These are phyloP conservation scores for Penicillium vulpinum DNA, from an alignment of 2,329 filamentous ascomycete genomes.

Conservation along the genomic window DNA sequence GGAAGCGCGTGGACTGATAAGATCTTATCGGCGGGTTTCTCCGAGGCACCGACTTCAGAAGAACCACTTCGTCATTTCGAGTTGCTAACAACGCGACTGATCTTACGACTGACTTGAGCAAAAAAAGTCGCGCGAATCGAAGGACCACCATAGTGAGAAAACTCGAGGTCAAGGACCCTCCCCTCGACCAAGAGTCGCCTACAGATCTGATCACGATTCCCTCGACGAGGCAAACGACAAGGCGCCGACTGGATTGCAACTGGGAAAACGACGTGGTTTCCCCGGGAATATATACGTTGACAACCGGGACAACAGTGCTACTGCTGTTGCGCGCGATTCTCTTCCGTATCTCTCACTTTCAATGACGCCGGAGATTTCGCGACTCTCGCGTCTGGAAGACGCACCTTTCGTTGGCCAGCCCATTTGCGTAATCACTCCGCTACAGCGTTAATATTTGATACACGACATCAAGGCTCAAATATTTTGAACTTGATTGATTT, in stretches of 20 bases:
- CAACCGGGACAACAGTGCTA: neutral
- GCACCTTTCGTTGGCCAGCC: conserved; percentile 14
- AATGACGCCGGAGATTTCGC: conserved; percentile 16
- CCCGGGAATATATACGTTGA: neutral
- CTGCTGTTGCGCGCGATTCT: neutral
- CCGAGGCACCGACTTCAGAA: conserved; percentile 17
- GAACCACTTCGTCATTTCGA: conserved; percentile 16
- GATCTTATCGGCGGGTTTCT: conserved; percentile 30
- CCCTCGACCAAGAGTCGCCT: neutral
- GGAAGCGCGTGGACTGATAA: conserved; percentile 4
- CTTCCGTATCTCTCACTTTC: neutral
- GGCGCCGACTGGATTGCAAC: conserved; percentile 8
- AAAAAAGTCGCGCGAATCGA: neutral
- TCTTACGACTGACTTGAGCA: neutral
- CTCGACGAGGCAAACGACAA: conserved; percentile 6
- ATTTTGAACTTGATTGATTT: neutral
- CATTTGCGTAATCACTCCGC: conserved; percentile 6
- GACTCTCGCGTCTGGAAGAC: conserved; percentile 16
- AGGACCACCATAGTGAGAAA: neutral
- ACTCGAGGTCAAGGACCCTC: neutral
- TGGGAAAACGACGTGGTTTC: neutral
- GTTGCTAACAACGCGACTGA: neutral
- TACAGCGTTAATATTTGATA: conserved; percentile 7
- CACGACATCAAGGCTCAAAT: neutral
- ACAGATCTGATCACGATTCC: neutral